Evolutionary conservation across 2,329 filamentous ascomycete genomes (phyloP), one percentile per base, ranked within the genome.

Genomic region (Zasmidium cellare): DNA sequence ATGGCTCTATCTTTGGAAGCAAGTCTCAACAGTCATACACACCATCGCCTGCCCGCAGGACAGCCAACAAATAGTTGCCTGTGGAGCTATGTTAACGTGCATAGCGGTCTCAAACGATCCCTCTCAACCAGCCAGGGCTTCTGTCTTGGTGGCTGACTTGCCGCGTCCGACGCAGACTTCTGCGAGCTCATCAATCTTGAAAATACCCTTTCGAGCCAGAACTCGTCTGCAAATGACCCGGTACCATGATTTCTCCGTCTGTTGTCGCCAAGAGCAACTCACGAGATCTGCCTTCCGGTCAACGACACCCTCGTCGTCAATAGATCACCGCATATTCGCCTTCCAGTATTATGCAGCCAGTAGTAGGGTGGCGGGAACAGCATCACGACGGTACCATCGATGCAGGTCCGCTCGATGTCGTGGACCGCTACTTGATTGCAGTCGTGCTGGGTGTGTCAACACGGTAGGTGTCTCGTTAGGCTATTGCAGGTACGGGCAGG

Each of bases 241-340:
- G 5, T 9, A 3, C 11, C 7, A 18, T 6, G 16, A 18, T 3
- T 18, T 41, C 35, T 41, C 35, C 25, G 11, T n/a, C 12, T 14
- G 35, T 41, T 41, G 35, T 41, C 35, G 35, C 35, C 35, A 41
- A 41, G 35, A 16, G 12, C 6, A 9, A 18, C 35, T 14, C 7
- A 41, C 16, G 35, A 18, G 16, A 9, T 3, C 35, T 41, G 35
- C n/a, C 19, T 46, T 24, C 12, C 41, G 22, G 28, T 12, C 16
- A 46, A 20, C 38, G 7, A 9, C 22, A 46, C 24, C 28, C 46
- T 51, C 31, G 20, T 44, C 23, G 14, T 56, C 53, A 56, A 56
- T 51, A 51, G 53, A 56, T n/a, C 53, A 56, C 53, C 44, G 53
- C 53, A 56, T 56, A 51, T 46, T 56, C 53, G 46, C 46, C 23